A percentile compares a stretch with the other conserved stretches of the same genome.
Conservation (phyloP, 257 asterid genomes). For the Ehretia macrophylla region DNA sequence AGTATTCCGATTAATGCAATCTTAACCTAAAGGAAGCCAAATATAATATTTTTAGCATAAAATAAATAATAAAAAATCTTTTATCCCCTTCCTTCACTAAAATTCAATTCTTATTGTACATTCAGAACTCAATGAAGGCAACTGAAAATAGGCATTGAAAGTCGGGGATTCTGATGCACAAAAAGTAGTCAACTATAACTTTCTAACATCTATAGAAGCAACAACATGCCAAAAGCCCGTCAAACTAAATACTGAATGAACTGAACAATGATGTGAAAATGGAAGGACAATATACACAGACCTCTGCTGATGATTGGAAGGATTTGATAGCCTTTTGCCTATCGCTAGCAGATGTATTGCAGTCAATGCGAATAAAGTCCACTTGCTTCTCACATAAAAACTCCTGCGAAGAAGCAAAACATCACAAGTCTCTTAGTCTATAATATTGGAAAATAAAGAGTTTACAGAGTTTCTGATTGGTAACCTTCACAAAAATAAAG, state of each 20-base stretch:
- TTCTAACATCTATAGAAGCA: not conserved
- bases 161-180: not conserved
- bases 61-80: not conserved
- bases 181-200: not conserved
- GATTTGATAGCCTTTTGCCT: constrained; percentile 69
- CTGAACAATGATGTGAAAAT: no score
- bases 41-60: constrained; percentile 1
- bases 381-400: constrained; percentile 70
- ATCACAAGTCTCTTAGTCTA: constrained; percentile 1
- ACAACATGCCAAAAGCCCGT: constrained; percentile 2
- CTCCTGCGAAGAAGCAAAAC: constrained; percentile 42
- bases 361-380: constrained; percentile 77
- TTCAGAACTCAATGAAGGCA: not conserved
- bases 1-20: constrained; percentile 89
- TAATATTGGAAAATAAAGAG: not conserved
- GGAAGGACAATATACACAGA: no score
- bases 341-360: constrained; percentile 52
- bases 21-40: constrained; percentile 54
- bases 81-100: not conserved
- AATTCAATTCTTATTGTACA: not conserved
- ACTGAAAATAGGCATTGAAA: not conserved
- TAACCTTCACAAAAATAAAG: no score
- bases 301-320: constrained; percentile 82
- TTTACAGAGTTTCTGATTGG: not conserved
- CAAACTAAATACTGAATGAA: no score